Conservation (phyloP, 495 filamentous ascomycete species). For the Articulospora tetracladia region DNA sequence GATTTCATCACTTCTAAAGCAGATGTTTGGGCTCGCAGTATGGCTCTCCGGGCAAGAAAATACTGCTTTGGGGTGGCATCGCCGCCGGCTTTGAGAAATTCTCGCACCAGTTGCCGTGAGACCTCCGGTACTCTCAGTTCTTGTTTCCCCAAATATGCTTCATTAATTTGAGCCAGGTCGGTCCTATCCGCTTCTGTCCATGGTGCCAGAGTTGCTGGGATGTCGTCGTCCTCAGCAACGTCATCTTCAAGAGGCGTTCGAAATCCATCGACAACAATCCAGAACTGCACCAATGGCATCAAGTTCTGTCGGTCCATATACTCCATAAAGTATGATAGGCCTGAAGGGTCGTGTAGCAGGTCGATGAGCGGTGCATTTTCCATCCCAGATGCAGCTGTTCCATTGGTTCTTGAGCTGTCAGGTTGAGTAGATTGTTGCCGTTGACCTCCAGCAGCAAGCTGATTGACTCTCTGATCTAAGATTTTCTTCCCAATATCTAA, state of each 20-base stretch:
- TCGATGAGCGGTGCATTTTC: conserved; percentile 75
- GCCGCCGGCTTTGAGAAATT: conserved; percentile 73
- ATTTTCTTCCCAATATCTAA: conserved; percentile 88
- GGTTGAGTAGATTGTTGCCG: neutral
- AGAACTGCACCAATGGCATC: conserved; percentile 93
- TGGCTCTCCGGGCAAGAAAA: conserved; percentile 73
- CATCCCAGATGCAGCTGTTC: conserved; percentile 45
- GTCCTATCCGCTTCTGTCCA: conserved; percentile 85
- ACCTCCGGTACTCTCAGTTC: conserved; percentile 74
- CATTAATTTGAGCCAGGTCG: conserved; percentile 85
- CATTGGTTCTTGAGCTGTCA: conserved; percentile 14
- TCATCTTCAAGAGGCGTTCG: conserved; percentile 96
- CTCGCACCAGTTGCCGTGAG: conserved; percentile 62
- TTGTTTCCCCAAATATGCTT: conserved; percentile 76
- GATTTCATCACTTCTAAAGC: conserved; percentile 80
- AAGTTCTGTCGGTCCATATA: conserved; percentile 92
- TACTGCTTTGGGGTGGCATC: conserved; percentile 78
- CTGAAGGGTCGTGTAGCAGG: conserved; percentile 80
- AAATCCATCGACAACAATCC: conserved; percentile 96
- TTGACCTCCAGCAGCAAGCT: conserved; percentile 59
- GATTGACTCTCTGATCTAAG: conserved; percentile 84
- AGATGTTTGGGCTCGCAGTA: conserved; percentile 76
- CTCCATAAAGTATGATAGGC: conserved; percentile 98
- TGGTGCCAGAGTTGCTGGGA: conserved; percentile 53
- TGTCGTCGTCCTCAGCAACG: conserved; percentile 59